Percentiles rank a stretch among this genome's conserved stretches.
Evolutionary conservation across 306 rosid genomes (phyloP).

Genomic region (Neltuma alba): DNA sequence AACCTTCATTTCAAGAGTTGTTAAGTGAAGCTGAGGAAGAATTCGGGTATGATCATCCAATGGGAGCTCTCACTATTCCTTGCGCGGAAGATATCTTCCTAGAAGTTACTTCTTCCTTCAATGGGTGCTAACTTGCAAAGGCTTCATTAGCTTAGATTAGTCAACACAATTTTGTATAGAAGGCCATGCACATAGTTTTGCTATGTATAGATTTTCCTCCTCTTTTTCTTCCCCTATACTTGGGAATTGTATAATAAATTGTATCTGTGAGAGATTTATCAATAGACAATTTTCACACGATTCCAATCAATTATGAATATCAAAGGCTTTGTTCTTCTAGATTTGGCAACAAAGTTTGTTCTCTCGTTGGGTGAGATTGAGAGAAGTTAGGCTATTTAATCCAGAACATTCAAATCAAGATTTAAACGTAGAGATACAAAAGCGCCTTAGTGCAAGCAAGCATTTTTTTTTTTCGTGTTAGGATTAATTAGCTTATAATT

Average conservation of each 20-base stretch:
- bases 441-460: neutral
- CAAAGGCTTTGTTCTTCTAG: neutral
- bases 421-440: neutral
- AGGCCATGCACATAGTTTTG: neutral
- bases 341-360: neutral
- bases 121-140: neutral
- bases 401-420: neutral
- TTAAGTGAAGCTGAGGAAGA: no score
- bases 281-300: neutral
- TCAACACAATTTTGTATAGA: conserved; percentile 9
- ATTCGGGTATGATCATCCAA: neutral
- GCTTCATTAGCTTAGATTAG: neutral
- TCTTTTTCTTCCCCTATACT: neutral
- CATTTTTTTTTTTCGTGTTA: no score
- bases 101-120: no score
- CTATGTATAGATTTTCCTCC: neutral
- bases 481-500: no score
- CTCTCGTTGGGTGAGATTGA: neutral
- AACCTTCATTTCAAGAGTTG: neutral
- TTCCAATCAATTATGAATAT: neutral
- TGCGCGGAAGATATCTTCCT: no score
- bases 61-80: no score
- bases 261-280: neutral
- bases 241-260: neutral
- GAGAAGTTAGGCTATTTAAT: neutral